A percentile compares a stretch with the other conserved stretches of the same genome.
These are phyloP conservation scores for Calonectria multiphialidica DNA, from an alignment of 2,329 filamentous ascomycete species.

Conservation along the genomic window DNA sequence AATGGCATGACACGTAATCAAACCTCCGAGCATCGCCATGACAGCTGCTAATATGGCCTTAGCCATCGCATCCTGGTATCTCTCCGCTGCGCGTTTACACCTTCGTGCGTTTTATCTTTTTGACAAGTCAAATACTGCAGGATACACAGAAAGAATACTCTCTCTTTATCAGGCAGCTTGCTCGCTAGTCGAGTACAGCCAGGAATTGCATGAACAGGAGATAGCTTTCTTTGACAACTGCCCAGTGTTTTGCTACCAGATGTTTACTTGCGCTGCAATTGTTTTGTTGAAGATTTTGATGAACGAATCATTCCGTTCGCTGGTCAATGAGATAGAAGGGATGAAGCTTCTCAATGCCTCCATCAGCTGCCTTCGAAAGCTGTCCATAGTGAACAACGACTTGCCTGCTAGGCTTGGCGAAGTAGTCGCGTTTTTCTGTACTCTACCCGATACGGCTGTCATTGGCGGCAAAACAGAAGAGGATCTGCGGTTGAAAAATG, in stretches of 20 bases:
- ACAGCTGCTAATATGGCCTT: not conserved
- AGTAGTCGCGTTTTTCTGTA: constrained; percentile 10
- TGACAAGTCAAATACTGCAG: not conserved
- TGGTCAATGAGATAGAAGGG: not conserved
- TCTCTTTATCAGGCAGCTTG: constrained; percentile 4
- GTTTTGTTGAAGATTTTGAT: constrained; percentile 8
- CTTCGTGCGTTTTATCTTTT: constrained; percentile 13
- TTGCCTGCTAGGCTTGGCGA: constrained; percentile 5
- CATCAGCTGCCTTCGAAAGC: not conserved
- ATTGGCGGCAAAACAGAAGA: not conserved
- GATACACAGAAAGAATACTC: constrained; percentile 7
- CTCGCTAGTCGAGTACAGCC: not conserved
- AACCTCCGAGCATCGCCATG: too few relatives aligned
- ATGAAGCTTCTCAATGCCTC: constrained; percentile 6
- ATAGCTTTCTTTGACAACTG: constrained; percentile 4
- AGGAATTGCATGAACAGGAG: not conserved
- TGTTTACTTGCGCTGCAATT: constrained; percentile 10
- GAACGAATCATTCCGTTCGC: constrained; percentile 3
- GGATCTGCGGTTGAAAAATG: not conserved
- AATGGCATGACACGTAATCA: not conserved
- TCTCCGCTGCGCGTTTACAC: constrained; percentile 5
- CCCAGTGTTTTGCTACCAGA: constrained; percentile 16
- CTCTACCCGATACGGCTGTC: not conserved
- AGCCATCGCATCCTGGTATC: constrained; percentile 8
- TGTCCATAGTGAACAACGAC: constrained; percentile 13